A percentile compares a stretch with the other conserved stretches of the same genome.
phyloP scores from a whole-genome alignment of 441 rosid species.

The Omphalea diandra region DNA sequence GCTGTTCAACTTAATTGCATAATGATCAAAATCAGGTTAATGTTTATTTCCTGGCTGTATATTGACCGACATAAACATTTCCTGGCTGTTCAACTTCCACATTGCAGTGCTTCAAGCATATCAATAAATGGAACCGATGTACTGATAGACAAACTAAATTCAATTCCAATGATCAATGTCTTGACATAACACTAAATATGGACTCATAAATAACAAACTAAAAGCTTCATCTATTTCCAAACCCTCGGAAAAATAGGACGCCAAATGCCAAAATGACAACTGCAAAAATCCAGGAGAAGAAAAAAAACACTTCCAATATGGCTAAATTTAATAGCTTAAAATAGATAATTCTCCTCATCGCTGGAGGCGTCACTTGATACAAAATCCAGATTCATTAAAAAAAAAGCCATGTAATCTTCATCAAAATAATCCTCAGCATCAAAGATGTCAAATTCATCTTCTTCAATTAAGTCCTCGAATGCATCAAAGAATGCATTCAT shows the following conservation, averaged over 20 bases:
- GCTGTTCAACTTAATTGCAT: background rate
- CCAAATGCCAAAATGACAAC: conserved; percentile 18
- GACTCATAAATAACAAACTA: conserved; percentile 15
- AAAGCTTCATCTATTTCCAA: conserved; percentile 17
- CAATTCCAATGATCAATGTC: background rate
- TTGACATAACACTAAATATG: background rate
- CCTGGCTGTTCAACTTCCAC: background rate
- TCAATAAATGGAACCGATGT: conserved; percentile 11
- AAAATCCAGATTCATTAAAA: conserved; percentile 45
- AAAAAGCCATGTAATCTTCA: conserved; percentile 51
- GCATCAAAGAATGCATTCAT: conserved; percentile 45
- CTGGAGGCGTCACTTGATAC: conserved; percentile 46
- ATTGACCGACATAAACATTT: background rate
- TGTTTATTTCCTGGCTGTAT: no score
- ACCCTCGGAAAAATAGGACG: conserved; percentile 11
- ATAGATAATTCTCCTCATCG: conserved; percentile 44
- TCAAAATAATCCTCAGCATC: conserved; percentile 45
- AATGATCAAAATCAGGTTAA: no score
- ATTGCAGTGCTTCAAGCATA: background rate
- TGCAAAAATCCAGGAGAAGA: conserved; percentile 15
- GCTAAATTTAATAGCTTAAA: conserved; percentile 26
- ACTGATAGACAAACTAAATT: conserved; percentile 16
- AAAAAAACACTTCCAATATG: conserved; percentile 8
- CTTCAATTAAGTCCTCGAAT: conserved; percentile 46
- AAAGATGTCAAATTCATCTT: conserved; percentile 45